These are phyloP conservation scores for Malus hybrid DNA, from an alignment of 331 rosid genomes.

Conservation along the genomic window DNA sequence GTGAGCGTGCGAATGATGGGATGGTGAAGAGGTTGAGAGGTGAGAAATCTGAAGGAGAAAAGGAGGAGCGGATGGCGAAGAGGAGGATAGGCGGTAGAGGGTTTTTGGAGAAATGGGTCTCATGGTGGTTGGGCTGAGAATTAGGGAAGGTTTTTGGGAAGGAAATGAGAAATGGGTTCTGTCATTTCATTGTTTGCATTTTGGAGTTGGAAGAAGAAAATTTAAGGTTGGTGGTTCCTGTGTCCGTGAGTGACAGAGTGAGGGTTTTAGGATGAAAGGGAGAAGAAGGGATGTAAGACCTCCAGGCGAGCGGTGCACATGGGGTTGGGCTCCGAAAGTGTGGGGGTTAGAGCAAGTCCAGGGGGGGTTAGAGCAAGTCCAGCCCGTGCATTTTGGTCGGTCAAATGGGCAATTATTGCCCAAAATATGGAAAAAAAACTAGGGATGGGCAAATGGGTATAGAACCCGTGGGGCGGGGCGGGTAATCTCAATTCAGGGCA, in stretches of 20 bases:
- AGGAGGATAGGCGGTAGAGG: neutral
- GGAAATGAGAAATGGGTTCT: slow-evolving; percentile 3
- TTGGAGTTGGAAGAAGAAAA: neutral
- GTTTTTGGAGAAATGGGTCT: slow-evolving; percentile 6
- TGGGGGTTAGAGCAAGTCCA: neutral
- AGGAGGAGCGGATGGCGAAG: neutral
- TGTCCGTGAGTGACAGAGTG: neutral
- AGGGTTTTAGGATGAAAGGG: neutral
- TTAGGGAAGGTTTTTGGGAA: neutral
- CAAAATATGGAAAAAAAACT: too few species aligned
- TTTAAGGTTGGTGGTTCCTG: neutral
- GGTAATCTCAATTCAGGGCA: too few species aligned
- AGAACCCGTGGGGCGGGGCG: too few species aligned
- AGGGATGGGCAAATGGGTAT: too few species aligned
- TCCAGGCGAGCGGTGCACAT: neutral
- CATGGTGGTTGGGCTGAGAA: slow-evolving; percentile 2
- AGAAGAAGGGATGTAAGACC: neutral
- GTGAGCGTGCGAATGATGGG: neutral
- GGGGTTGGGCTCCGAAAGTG: neutral
- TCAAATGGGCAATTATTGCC: too few species aligned
- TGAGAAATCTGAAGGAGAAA: slow-evolving; percentile 15
- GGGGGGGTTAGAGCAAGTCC: neutral
- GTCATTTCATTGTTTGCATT: neutral
- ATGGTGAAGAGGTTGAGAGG: slow-evolving; percentile 4
- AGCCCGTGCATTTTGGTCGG: too few species aligned